These are phyloP conservation scores for Lepidium africanum DNA, from an alignment of 345 rosid genomes.

Conservation along the genomic window DNA sequence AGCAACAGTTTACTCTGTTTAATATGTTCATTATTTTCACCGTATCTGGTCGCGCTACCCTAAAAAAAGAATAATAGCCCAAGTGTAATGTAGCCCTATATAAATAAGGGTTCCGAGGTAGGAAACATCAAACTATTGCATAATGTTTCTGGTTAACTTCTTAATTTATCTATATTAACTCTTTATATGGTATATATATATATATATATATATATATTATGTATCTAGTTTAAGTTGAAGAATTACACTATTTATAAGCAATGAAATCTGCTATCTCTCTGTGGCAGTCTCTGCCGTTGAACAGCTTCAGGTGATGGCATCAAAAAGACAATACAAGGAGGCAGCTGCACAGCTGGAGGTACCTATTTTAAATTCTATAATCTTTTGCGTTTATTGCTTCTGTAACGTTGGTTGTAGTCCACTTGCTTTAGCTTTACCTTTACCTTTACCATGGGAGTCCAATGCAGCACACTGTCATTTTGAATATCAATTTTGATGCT, in stretches of 20 bases:
- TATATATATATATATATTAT: not conserved
- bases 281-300: slow-evolving; percentile 93
- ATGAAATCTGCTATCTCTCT: slow-evolving; percentile 17
- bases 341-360: slow-evolving; percentile 99
- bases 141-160: not conserved
- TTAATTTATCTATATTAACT: not conserved
- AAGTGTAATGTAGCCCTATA: not conserved
- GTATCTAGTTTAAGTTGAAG: not conserved
- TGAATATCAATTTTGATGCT: not conserved
- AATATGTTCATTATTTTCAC: not conserved
- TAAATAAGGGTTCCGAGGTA: not conserved
- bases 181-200: not conserved
- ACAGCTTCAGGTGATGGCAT: slow-evolving; percentile 98
- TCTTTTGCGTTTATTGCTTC: not conserved
- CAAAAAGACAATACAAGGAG: slow-evolving; percentile 93
- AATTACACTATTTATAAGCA: not conserved
- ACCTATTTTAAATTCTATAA: slow-evolving; percentile 1
- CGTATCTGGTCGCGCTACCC: not conserved
- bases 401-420: not conserved
- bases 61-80: not conserved
- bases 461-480: not conserved
- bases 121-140: not conserved
- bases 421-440: slow-evolving; percentile 6
- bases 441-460: not conserved
- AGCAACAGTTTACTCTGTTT: not conserved